Evolutionary conservation across 2,329 filamentous ascomycete genomes (phyloP), one percentile per base, ranked within the genome.

Genomic region (Hymenotorrendiella dingleyae): DNA sequence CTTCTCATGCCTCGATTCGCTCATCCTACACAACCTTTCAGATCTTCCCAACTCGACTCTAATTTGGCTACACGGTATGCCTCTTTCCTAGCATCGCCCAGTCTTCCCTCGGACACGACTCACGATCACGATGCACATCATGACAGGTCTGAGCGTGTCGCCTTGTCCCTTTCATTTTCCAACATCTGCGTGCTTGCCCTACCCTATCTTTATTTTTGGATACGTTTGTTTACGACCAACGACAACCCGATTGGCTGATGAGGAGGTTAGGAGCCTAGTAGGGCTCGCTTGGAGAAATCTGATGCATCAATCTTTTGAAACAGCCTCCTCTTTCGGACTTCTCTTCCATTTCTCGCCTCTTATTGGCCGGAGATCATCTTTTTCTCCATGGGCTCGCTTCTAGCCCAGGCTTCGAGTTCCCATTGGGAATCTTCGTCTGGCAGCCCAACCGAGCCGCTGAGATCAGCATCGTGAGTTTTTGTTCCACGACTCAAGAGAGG

Each of bases 391-490:
- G 12, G 9, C 9, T 11, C 35, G n/a, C 35, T 29, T 11, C 27
- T 17, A 26, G 16, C 28, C 38, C 20, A n/a, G n/a, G n/a, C 34
- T 14, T 26, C 14, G 29, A 34, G 26, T 14, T 17, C n/a, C 14
- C 29, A 40, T 8, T 8, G 24, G 21, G 12, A 22, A 24, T 11
- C n/a, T 11, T 22, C 30, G 28, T 30, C 20, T 16, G 30, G 16
- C 28, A 20, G n/a, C 19, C 28, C 38, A 40, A 33, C 38, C 29
- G 28, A 40, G 38, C 38, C 38, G 29, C 29, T 33, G 28, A 40
- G 23, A 17, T 24, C 38, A 29, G 36, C 16, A 32, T 23, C 21
- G 23, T 23, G 24, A 26, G 12, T 14, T 19, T 30, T 26, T 39
- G 10, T 33, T 39, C 17, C 16, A 28, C 16, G 35, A 36, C 22